phyloP scores from a whole-genome alignment of 768 basidiomycete genomes.

The Fomitopsis serialis region DNA sequence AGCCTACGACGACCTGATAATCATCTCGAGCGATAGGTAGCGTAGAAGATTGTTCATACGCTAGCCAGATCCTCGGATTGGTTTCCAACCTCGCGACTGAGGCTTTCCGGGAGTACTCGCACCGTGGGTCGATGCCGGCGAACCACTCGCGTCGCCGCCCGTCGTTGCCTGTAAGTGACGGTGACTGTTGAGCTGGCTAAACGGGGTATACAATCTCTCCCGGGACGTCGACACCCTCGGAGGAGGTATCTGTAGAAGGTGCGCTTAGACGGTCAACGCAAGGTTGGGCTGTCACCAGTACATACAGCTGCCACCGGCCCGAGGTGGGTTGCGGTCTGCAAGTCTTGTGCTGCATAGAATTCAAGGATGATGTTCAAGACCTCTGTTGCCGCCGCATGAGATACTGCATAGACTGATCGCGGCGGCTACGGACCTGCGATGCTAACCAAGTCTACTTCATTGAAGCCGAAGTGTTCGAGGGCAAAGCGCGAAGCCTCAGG shows the following conservation, averaged over 20 bases:
- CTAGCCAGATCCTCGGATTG: slow-evolving; percentile 8
- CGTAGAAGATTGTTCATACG: neutral
- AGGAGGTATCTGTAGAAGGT: slow-evolving; percentile 20
- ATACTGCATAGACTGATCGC: neutral
- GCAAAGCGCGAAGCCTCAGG: slow-evolving; percentile 66
- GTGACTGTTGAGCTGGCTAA: neutral
- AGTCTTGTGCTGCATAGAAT: slow-evolving; percentile 65
- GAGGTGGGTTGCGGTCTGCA: slow-evolving; percentile 41
- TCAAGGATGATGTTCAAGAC: slow-evolving; percentile 62
- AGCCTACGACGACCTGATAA: no score
- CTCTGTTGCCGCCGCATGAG: slow-evolving; percentile 35
- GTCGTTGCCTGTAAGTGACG: slow-evolving; percentile 6
- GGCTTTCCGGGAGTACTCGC: slow-evolving; percentile 14
- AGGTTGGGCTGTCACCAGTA: slow-evolving; percentile 3
- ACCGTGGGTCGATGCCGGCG: slow-evolving; percentile 11
- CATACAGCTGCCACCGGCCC: slow-evolving; percentile 45
- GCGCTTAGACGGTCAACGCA: neutral
- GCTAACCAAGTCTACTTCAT: slow-evolving; percentile 47
- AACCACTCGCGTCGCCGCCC: slow-evolving; percentile 4
- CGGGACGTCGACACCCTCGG: slow-evolving; percentile 17
- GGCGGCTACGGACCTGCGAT: slow-evolving; percentile 52
- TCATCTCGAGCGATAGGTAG: neutral
- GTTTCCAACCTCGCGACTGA: slow-evolving; percentile 15
- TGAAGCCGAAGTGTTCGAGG: slow-evolving; percentile 62
- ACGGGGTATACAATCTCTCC: slow-evolving; percentile 19